These are phyloP conservation scores for Chamaenerion angustifolium DNA, from an alignment of 345 rosid species.

Conservation along the genomic window DNA sequence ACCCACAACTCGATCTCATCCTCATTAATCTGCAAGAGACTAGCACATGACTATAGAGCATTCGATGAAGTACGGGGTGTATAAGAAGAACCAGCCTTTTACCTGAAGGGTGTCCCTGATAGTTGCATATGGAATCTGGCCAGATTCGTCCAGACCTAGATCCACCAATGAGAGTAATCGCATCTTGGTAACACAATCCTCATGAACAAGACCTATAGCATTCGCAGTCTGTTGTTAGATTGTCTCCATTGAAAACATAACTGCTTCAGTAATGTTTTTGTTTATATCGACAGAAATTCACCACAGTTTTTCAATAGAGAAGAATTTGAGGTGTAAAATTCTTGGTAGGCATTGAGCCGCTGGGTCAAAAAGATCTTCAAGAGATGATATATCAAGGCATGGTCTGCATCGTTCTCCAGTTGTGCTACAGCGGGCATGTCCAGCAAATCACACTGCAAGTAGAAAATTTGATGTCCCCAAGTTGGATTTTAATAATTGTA, in stretches of 20 bases:
- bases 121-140: conserved; percentile 51
- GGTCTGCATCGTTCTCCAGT: conserved; percentile 67
- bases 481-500: background rate
- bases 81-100: conserved; percentile 3
- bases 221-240: too few relatives aligned
- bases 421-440: conserved; percentile 81
- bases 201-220: conserved; percentile 62
- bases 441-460: conserved; percentile 78
- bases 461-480: background rate
- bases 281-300: conserved; percentile 8
- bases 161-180: conserved; percentile 71
- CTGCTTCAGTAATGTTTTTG: too few relatives aligned
- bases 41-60: conserved; percentile 2
- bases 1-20: conserved; percentile 82
- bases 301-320: conserved; percentile 59
- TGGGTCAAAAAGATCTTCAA: conserved; percentile 72
- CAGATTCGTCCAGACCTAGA: conserved; percentile 56
- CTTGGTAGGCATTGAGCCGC: conserved; percentile 60
- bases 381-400: conserved; percentile 64
- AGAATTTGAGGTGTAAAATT: conserved; percentile 67
- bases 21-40: conserved; percentile 39
- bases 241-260: too few relatives aligned
- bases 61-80: background rate
- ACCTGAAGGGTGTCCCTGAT: conserved; percentile 68
- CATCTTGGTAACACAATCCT: conserved; percentile 83